Conservation (phyloP, 2,329 filamentous ascomycete genomes). For the Lachnellula hyalina region DNA sequence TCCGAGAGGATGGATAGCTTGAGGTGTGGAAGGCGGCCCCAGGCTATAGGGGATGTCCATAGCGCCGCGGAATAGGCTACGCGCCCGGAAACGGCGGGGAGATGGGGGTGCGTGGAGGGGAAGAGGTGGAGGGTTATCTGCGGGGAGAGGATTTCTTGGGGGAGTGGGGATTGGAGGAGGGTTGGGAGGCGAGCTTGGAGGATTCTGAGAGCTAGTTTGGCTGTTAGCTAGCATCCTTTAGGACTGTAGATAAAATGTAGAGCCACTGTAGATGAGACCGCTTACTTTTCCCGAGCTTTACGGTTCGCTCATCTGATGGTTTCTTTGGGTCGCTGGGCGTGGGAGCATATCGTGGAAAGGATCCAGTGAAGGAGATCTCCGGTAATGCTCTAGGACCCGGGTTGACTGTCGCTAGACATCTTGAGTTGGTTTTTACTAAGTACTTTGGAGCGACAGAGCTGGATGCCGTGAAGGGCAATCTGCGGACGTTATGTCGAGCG, state of each 20-base stretch:
- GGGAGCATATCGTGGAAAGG: constrained; percentile 19
- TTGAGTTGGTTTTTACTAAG: constrained; percentile 8
- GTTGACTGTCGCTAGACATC: constrained; percentile 24
- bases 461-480: constrained; percentile 9
- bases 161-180: constrained; percentile 60
- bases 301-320: constrained; percentile 49
- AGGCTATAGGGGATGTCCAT: constrained; percentile 93
- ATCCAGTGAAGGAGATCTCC: constrained; percentile 42
- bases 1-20: constrained; percentile 82
- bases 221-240: constrained; percentile 6
- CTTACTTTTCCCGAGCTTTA: constrained; percentile 42
- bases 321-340: constrained; percentile 28
- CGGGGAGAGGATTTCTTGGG: constrained; percentile 71
- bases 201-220: constrained; percentile 51
- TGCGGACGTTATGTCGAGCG: constrained; percentile 18
- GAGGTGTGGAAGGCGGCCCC: constrained; percentile 90
- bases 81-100: constrained; percentile 85
- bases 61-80: constrained; percentile 89
- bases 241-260: no score
- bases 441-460: constrained; percentile 2
- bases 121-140: constrained; percentile 67
- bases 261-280: neutral
- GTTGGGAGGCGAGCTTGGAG: constrained; percentile 63
- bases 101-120: constrained; percentile 74
- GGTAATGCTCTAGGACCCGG: constrained; percentile 25